These are phyloP conservation scores for Acanthamoeba quina DNA, from an alignment of 208 protist species.

Conservation along the genomic window DNA sequence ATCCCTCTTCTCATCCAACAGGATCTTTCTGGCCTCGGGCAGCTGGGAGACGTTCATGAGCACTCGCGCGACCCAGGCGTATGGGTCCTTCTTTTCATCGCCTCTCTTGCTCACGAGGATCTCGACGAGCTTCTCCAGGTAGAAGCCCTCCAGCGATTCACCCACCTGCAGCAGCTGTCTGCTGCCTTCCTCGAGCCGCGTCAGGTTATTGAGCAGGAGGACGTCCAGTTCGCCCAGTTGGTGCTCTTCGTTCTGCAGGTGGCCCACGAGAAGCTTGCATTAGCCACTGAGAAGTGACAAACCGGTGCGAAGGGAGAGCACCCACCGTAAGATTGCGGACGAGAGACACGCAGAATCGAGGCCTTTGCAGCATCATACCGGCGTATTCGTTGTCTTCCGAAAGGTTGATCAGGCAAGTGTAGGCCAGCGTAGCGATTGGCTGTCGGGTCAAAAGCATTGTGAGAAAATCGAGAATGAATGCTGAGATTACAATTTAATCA, in stretches of 20 bases:
- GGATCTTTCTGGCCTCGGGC: neutral
- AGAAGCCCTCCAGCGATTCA: slow-evolving; percentile 63
- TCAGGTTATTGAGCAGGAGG: slow-evolving; percentile 67
- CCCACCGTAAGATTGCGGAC: slow-evolving; percentile 57
- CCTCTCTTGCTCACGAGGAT: slow-evolving; percentile 53
- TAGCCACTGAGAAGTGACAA: neutral
- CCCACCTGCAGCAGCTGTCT: slow-evolving; percentile 69
- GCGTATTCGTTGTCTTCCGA: slow-evolving; percentile 68
- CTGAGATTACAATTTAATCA: neutral
- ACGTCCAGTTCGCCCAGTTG: slow-evolving; percentile 60
- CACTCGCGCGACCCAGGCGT: slow-evolving; percentile 23
- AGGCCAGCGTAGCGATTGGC: slow-evolving; percentile 61
- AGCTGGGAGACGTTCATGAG: slow-evolving; percentile 65
- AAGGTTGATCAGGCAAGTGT: slow-evolving; percentile 73
- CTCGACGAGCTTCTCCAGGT: slow-evolving; percentile 59
- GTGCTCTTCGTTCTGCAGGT: slow-evolving; percentile 47
- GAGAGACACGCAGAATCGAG: slow-evolving; percentile 21
- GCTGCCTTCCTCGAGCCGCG: slow-evolving; percentile 54
- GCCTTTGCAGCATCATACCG: neutral
- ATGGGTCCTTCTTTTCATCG: slow-evolving; percentile 67
- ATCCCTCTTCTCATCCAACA: slow-evolving; percentile 32
- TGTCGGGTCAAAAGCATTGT: neutral
- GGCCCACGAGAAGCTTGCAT: neutral
- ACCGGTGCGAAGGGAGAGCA: neutral
- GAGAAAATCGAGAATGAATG: neutral